Base-by-base conservation (phyloP, 768 basidiomycete species). In the Daedaleopsis sinensis region DNA sequence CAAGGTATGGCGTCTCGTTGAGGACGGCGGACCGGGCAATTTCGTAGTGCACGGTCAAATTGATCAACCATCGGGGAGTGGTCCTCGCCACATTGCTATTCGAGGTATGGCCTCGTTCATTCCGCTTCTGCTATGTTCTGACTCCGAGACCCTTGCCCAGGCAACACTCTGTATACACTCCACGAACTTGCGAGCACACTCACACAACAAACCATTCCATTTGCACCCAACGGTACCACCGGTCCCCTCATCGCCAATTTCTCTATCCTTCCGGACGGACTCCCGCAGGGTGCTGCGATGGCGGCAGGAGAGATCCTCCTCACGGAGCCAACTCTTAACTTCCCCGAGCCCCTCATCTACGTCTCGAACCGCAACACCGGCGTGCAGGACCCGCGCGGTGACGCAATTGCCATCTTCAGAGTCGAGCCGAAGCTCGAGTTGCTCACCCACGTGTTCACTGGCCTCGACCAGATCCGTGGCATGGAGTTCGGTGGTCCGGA, bases 351-450 rank as follows among this genome's bases (percentile, higher is more conserved):
- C 0, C 85, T 82, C 65, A 81, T 90, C 65, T 91, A 90, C 73
- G 80, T 78, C 19, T 88, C 88, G 5, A 90, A 90, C 74, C 80
- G 89, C 44, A 88, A 90, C 72, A 77, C 76, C 0, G 84, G 80
- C 59, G 68, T 72, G 54, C 72, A 75, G 56, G 83, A 84, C 57
- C 70, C 82, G 23, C 78, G 80, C 9, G 85, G 86, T 8, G 88
- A 90, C 71, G 77, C 86, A 0, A 86, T 90, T 52, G 86, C 84
- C 6, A 84, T 89, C 51, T 87, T 84, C 66, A 77, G 83, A 62
- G 69, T 84, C 39, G 72, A 77, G 68, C 69, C 72, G 77, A 35
- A 73, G 66, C 70, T 87, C 43, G 69, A 73, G 36, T 73, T 85
- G 46, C 67, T 84, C 39, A 74, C 75, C 13, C 84, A 88, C 58